Evolutionary conservation across 2,329 filamentous ascomycete species (phyloP).

Genomic region (Cladosporium sp.): DNA sequence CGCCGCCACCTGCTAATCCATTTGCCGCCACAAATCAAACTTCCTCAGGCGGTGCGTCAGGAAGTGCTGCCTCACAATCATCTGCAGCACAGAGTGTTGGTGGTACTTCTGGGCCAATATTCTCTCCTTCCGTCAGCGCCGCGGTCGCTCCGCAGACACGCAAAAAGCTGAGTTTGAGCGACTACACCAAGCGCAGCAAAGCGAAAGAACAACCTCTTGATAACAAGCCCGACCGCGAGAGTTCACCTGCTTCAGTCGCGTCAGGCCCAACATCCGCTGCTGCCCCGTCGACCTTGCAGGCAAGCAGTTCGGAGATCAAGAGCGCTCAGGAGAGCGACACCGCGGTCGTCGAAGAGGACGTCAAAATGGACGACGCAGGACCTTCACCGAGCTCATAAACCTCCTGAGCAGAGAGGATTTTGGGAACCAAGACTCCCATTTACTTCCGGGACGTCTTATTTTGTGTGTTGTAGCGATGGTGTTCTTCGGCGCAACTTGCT

Average conservation of each 20-base stretch:
- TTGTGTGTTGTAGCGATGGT: background rate
- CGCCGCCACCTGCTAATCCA: slow-evolving; percentile 25
- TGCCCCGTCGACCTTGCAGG: slow-evolving; percentile 21
- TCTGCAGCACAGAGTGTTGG: slow-evolving; percentile 17
- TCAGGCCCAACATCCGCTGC: slow-evolving; percentile 19
- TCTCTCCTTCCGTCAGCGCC: slow-evolving; percentile 36
- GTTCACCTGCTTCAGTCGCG: slow-evolving; percentile 25
- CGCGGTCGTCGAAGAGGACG: slow-evolving; percentile 24
- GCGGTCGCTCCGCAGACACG: slow-evolving; percentile 38
- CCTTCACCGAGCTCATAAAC: slow-evolving; percentile 1
- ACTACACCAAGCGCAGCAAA: slow-evolving; percentile 44
- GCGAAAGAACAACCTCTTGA: slow-evolving; percentile 26
- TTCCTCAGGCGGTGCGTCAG: slow-evolving; percentile 3
- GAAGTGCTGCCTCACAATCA: slow-evolving; percentile 20
- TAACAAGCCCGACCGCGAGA: slow-evolving; percentile 25
- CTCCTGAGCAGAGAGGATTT: background rate
- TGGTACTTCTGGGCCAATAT: slow-evolving; percentile 20
- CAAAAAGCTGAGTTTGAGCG: slow-evolving; percentile 49
- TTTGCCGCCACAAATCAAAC: slow-evolving; percentile 15
- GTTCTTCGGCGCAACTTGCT: background rate
- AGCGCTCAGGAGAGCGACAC: slow-evolving; percentile 14
- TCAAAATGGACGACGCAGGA: slow-evolving; percentile 25
- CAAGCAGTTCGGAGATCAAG: slow-evolving; percentile 20
- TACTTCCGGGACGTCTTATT: background rate
- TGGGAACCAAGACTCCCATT: too few species aligned